phyloP scores from a whole-genome alignment of 2,329 filamentous ascomycete genomes.

The Diaporthe sp. region DNA sequence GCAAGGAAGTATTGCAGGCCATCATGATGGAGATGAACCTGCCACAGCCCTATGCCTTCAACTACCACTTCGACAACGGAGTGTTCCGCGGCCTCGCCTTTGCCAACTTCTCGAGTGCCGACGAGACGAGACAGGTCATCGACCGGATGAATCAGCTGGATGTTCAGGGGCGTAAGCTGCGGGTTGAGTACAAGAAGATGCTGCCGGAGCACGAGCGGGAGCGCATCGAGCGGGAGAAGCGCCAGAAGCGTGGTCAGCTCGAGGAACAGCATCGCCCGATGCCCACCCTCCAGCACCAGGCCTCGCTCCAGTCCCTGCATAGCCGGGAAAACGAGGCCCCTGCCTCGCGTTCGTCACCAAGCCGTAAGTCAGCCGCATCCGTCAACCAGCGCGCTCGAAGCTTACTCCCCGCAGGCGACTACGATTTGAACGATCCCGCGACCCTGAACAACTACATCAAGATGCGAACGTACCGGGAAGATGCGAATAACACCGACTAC shows the following conservation, averaged over 20 bases:
- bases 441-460: conserved; percentile 92
- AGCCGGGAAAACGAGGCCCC: conserved; percentile 75
- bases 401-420: conserved; percentile 39
- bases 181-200: conserved; percentile 99
- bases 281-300: conserved; percentile 81
- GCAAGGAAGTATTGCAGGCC: conserved; percentile 93
- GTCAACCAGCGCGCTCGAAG: background rate
- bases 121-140: conserved; percentile 94
- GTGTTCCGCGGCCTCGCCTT: conserved; percentile 97
- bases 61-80: conserved; percentile 99
- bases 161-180: conserved; percentile 91
- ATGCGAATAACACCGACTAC: conserved; percentile 72
- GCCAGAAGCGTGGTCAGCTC: conserved; percentile 93
- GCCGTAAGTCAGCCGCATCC: conserved; percentile 56
- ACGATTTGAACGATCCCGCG: conserved; percentile 89
- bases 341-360: conserved; percentile 59
- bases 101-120: conserved; percentile 96
- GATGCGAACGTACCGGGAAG: conserved; percentile 58
- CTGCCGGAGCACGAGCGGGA: conserved; percentile 94
- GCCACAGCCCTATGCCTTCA: conserved; percentile 97
- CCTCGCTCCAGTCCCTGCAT: conserved; percentile 85
- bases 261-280: conserved; percentile 93
- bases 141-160: conserved; percentile 96
- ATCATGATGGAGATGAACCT: conserved; percentile 96
- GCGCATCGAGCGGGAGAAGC: conserved; percentile 96